Percentiles rank a stretch among this genome's conserved stretches.
Evolutionary conservation across 108 stramenopile genomes (phyloP).

Genomic region (Cyclotella cryptica): DNA sequence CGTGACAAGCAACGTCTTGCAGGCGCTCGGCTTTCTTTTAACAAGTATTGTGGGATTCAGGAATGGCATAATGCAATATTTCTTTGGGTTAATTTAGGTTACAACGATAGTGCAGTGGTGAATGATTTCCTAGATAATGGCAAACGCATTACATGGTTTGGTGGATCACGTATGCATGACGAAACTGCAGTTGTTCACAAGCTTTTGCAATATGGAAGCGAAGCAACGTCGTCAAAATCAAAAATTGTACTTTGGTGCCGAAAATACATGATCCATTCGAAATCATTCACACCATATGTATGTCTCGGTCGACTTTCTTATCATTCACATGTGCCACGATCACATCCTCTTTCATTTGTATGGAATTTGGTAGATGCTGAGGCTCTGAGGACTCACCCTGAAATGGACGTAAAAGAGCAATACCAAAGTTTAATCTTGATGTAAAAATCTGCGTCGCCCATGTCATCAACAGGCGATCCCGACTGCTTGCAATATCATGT

Average conservation of each 20-base stretch:
- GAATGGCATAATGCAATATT: conserved; percentile 77
- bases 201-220: conserved; percentile 59
- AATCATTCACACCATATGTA: conserved; percentile 49
- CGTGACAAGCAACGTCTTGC: conserved; percentile 47
- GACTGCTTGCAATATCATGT: too few species aligned
- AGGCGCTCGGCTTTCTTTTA: conserved; percentile 69
- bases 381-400: conserved; percentile 29
- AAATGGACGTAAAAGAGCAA: conserved; percentile 12
- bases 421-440: conserved; percentile 9
- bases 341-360: conserved; percentile 70
- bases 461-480: too few species aligned
- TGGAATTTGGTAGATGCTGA: conserved; percentile 80
- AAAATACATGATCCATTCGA: conserved; percentile 46
- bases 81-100: conserved; percentile 69
- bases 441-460: neutral
- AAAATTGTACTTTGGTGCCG: conserved; percentile 80
- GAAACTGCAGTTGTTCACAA: conserved; percentile 67
- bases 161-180: conserved; percentile 75
- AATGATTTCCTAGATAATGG: conserved; percentile 75
- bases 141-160: conserved; percentile 75
- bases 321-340: conserved; percentile 58
- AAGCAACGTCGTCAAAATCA: conserved; percentile 15
- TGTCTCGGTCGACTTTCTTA: conserved; percentile 56
- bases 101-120: conserved; percentile 22
- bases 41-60: conserved; percentile 85